Conservation (phyloP, 441 rosid species). For the Adansonia grandidieri region DNA sequence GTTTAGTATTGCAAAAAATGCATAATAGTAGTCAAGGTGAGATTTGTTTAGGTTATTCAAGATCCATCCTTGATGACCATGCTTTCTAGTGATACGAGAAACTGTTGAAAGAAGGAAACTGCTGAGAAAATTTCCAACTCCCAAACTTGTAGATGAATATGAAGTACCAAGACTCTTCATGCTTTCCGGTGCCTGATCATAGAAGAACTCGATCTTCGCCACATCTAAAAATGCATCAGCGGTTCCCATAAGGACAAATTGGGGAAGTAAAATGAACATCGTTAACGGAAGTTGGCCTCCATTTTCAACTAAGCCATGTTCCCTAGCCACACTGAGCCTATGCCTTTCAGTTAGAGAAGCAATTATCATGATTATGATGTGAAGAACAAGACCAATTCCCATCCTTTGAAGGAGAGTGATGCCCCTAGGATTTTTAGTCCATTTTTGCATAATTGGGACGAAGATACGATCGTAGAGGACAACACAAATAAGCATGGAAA, state of each 20-base stretch:
- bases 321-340: conserved; percentile 58
- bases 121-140: conserved; percentile 71
- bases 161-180: conserved; percentile 95
- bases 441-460: conserved; percentile 40
- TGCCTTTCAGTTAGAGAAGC: conserved; percentile 59
- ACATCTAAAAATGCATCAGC: conserved; percentile 85
- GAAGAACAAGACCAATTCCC: conserved; percentile 70
- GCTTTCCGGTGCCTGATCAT: conserved; percentile 91
- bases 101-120: conserved; percentile 73
- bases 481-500: conserved; percentile 71
- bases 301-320: conserved; percentile 54
- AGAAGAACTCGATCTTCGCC: conserved; percentile 84
- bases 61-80: conserved; percentile 72
- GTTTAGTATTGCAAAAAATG: conserved; percentile 69
- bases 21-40: conserved; percentile 75
- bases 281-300: conserved; percentile 59
- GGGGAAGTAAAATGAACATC: conserved; percentile 77
- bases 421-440: conserved; percentile 81
- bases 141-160: conserved; percentile 59
- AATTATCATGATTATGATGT: conserved; percentile 60
- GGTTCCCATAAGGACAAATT: conserved; percentile 76
- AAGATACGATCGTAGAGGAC: conserved; percentile 66
- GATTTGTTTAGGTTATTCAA: conserved; percentile 79
- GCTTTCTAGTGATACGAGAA: conserved; percentile 49
- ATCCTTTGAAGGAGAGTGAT: conserved; percentile 78